phyloP scores from a whole-genome alignment of 257 asterid genomes.

The Lantana camara region DNA sequence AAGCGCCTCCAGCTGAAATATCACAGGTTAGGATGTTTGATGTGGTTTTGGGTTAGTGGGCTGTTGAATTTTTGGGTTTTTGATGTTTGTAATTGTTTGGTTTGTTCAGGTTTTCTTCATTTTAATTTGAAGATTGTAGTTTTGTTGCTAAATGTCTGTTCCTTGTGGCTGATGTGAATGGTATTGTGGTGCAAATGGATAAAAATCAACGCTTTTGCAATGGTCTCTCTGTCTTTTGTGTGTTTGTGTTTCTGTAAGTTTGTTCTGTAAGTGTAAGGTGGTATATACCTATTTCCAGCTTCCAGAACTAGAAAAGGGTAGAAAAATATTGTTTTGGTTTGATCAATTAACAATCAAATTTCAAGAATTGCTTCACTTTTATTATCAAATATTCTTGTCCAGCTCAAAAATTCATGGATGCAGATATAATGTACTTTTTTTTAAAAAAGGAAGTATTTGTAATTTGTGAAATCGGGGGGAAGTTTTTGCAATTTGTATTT shows the following conservation, averaged over 20 bases:
- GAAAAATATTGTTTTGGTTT: conserved; percentile 5
- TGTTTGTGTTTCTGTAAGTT: neutral
- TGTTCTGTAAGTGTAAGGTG: neutral
- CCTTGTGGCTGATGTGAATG: conserved; percentile 24
- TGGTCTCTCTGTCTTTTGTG: neutral
- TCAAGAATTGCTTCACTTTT: neutral
- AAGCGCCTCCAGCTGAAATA: conserved; percentile 25
- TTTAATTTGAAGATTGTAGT: conserved; percentile 2
- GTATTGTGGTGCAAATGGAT: conserved; percentile 3
- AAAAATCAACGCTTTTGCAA: neutral
- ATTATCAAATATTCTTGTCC: neutral
- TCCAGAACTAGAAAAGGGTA: neutral
- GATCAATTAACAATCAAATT: conserved; percentile 4
- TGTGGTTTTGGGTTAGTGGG: conserved; percentile 6
- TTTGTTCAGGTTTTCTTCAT: too few relatives aligned
- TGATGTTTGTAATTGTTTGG: neutral
- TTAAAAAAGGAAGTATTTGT: neutral
- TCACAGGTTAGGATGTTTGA: conserved; percentile 33
- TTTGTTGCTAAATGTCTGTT: conserved; percentile 15
- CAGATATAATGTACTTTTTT: too few relatives aligned
- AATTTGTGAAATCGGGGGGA: neutral
- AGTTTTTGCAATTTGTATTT: neutral
- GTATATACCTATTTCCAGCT: neutral
- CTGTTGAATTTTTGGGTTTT: neutral
- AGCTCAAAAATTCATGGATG: neutral